phyloP scores from a whole-genome alignment of 2,329 filamentous ascomycete species.

The Epichloe uncinata region DNA sequence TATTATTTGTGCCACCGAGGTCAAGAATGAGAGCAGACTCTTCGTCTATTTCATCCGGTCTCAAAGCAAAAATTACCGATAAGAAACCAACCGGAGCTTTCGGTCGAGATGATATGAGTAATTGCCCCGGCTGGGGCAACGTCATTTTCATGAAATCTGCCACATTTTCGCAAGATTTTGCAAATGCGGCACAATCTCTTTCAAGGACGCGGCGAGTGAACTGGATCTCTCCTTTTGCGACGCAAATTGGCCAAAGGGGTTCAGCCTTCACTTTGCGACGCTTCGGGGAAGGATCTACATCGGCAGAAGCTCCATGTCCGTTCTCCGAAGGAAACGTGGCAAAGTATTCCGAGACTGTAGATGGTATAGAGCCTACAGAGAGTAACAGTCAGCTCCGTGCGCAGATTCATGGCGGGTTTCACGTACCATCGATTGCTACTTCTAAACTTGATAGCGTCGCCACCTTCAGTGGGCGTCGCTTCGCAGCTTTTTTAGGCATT shows the following conservation, averaged over 20 bases:
- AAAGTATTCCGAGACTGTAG: conserved; percentile 12
- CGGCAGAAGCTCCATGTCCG: conserved; percentile 1
- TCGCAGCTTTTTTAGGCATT: conserved; percentile 5
- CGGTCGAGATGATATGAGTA: conserved; percentile 10
- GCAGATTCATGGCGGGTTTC: background rate
- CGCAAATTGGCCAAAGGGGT: conserved; percentile 11
- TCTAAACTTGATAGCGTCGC: conserved; percentile 2
- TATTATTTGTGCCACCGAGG: conserved; percentile 5
- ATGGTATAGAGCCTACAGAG: conserved; percentile 14
- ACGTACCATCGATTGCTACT: conserved; percentile 16
- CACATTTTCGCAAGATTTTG: conserved; percentile 9
- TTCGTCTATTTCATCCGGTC: conserved; percentile 11
- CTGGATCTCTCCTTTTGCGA: conserved; percentile 13
- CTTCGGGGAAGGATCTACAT: conserved; percentile 15
- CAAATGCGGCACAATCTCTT: conserved; percentile 2
- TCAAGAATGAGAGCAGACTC: conserved; percentile 11
- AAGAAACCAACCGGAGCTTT: conserved; percentile 5
- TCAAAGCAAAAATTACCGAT: conserved; percentile 10
- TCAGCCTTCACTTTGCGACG: conserved; percentile 16
- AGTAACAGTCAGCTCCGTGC: background rate
- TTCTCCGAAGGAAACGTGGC: conserved; percentile 10
- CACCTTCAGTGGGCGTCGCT: background rate
- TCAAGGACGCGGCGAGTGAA: conserved; percentile 15
- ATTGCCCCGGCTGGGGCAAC: conserved; percentile 2
- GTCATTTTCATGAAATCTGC: conserved; percentile 12